Percentiles rank a stretch among this genome's conserved stretches.
phyloP scores from a whole-genome alignment of 441 rosid genomes.

The Brassica balearica region DNA sequence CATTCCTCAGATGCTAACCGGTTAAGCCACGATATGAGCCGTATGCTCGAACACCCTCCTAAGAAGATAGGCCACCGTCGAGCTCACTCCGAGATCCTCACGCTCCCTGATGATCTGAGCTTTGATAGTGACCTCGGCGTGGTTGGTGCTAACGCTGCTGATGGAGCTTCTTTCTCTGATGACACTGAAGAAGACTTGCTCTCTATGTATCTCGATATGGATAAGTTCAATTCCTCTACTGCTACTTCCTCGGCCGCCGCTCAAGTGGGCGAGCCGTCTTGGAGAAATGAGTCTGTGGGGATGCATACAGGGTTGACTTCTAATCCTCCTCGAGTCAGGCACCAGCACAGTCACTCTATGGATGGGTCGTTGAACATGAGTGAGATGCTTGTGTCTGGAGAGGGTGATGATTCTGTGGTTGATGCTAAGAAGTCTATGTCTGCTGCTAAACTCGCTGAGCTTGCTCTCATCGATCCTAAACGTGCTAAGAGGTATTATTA shows the following conservation, averaged over 20 bases:
- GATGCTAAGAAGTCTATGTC: slow-evolving; percentile 94
- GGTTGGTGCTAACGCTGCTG: slow-evolving; percentile 52
- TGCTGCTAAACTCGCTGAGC: slow-evolving; percentile 98
- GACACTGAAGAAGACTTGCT: slow-evolving; percentile 92
- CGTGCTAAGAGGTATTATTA: slow-evolving; percentile 87
- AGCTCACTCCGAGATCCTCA: slow-evolving; percentile 95
- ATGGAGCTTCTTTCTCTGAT: slow-evolving; percentile 88
- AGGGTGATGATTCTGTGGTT: slow-evolving; percentile 63
- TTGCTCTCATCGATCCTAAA: slow-evolving; percentile 94
- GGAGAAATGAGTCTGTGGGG: slow-evolving; percentile 31
- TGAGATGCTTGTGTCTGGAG: slow-evolving; percentile 84
- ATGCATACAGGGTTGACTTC: slow-evolving; percentile 32
- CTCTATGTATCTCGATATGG: slow-evolving; percentile 94
- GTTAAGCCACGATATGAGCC: slow-evolving; percentile 85
- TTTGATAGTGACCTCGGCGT: slow-evolving; percentile 86
- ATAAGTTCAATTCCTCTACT: slow-evolving; percentile 82
- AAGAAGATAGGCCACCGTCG: slow-evolving; percentile 92
- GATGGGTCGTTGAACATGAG: slow-evolving; percentile 86
- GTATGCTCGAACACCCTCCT: slow-evolving; percentile 90
- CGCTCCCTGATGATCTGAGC: slow-evolving; percentile 94
- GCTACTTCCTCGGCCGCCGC: slow-evolving; percentile 59
- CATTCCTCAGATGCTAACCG: slow-evolving; percentile 56
- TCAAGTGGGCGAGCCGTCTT: slow-evolving; percentile 69
- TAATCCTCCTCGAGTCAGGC: slow-evolving; percentile 60
- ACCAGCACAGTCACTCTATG: slow-evolving; percentile 96